Evolutionary conservation across 1,284 basidiomycete genomes (phyloP).

Genomic region (Sanghuangporus baumii): DNA sequence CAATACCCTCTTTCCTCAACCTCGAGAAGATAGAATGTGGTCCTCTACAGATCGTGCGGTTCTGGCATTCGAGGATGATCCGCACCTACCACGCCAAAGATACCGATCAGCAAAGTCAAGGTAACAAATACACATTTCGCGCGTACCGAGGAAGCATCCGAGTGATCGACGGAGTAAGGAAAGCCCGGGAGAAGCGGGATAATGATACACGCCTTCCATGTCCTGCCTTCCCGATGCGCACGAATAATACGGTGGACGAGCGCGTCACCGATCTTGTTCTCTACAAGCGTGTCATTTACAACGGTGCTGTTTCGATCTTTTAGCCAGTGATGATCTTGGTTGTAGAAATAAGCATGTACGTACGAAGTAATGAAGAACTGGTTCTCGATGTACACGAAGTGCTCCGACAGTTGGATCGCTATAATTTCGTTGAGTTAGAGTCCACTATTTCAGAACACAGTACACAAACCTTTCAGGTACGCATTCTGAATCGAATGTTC

Average conservation of each 20-base stretch:
- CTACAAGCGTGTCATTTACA: constrained; percentile 81
- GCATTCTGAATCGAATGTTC: constrained; percentile 96
- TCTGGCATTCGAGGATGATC: constrained; percentile 92
- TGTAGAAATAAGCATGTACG: constrained; percentile 25
- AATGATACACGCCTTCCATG: constrained; percentile 91
- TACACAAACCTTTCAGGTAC: constrained; percentile 72
- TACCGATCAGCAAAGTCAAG: neutral
- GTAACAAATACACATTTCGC: neutral
- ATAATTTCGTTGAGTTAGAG: constrained; percentile 8
- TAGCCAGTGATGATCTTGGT: neutral
- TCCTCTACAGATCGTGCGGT: constrained; percentile 83
- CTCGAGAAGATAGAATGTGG: constrained; percentile 90
- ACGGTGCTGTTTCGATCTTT: constrained; percentile 53
- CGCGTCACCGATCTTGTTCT: constrained; percentile 94
- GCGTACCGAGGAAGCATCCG: constrained; percentile 85
- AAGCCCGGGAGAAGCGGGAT: constrained; percentile 95
- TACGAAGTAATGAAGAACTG: constrained; percentile 98
- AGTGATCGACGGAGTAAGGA: constrained; percentile 88
- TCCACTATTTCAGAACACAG: neutral
- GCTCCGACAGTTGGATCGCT: constrained; percentile 94
- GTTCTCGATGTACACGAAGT: constrained; percentile 94
- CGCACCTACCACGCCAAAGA: constrained; percentile 53
- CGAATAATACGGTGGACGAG: constrained; percentile 89
- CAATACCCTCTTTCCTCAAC: constrained; percentile 82
- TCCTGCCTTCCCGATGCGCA: constrained; percentile 76